These are phyloP conservation scores for Hemisphaericaspora nanyangensis DNA, from an alignment of 805 yeast species.

Conservation along the genomic window DNA sequence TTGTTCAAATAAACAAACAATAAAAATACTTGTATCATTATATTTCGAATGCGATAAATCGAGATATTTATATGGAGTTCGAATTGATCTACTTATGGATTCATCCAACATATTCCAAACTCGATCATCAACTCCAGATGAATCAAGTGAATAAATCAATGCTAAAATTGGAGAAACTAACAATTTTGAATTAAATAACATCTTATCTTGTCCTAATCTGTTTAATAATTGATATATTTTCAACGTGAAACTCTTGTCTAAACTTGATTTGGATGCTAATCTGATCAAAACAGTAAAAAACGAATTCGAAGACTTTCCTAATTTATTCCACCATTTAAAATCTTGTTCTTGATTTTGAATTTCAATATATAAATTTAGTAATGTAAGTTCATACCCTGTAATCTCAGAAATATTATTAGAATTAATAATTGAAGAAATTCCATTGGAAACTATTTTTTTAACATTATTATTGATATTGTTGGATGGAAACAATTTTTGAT, in stretches of 20 bases:
- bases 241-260: constrained; percentile 20
- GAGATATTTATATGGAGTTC: constrained; percentile 80
- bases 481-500: constrained; percentile 32
- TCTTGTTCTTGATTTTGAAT: constrained; percentile 38
- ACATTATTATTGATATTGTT: background rate
- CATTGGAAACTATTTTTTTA: constrained; percentile 6
- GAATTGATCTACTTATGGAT: constrained; percentile 62
- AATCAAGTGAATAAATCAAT: constrained; percentile 47
- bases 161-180: constrained; percentile 54
- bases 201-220: constrained; percentile 41
- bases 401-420: constrained; percentile 11
- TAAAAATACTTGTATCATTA: constrained; percentile 28
- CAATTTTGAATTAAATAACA: constrained; percentile 49
- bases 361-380: constrained; percentile 54
- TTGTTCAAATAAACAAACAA: constrained; percentile 56
- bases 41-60: constrained; percentile 44
- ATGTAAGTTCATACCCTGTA: constrained; percentile 51
- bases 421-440: constrained; percentile 9
- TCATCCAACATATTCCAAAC: constrained; percentile 74
- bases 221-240: constrained; percentile 51
- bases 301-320: constrained; percentile 33
- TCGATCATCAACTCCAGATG: constrained; percentile 14
- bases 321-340: constrained; percentile 74
- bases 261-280: constrained; percentile 23
- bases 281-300: constrained; percentile 65